Percentiles rank a stretch among this genome's conserved stretches.
Evolutionary conservation across 148 eudicot species (phyloP).

Genomic region (Pharnaceum exiguum): DNA sequence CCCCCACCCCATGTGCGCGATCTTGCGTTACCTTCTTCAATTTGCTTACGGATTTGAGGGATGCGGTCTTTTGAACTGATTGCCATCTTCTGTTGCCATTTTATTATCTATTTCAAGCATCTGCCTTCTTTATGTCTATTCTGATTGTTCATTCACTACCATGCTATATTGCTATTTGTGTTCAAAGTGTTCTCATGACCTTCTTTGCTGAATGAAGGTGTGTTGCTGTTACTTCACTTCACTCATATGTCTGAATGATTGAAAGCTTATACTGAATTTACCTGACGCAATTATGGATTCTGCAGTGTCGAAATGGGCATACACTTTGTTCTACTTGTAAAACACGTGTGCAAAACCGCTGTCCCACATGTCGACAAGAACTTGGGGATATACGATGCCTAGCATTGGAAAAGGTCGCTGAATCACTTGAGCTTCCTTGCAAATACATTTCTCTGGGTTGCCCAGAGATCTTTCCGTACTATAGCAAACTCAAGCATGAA

Average conservation of each 20-base stretch:
- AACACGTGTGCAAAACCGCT: slow-evolving; percentile 74
- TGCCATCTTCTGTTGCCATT: too few species aligned
- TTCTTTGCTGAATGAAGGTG: background rate
- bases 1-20: too few species aligned
- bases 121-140: too few species aligned
- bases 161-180: too few species aligned
- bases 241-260: background rate
- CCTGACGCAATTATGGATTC: slow-evolving; percentile 5
- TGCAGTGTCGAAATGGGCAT: slow-evolving; percentile 86
- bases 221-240: background rate
- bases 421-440: slow-evolving; percentile 87
- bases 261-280: background rate
- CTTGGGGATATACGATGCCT: slow-evolving; percentile 86
- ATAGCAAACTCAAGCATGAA: slow-evolving; percentile 81
- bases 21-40: too few species aligned
- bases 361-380: slow-evolving; percentile 84
- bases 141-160: too few species aligned
- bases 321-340: slow-evolving; percentile 85
- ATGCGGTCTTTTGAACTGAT: too few species aligned
- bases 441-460: slow-evolving; percentile 68
- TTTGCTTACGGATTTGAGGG: too few species aligned
- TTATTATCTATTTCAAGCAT: too few species aligned
- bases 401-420: slow-evolving; percentile 81
- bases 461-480: slow-evolving; percentile 80
- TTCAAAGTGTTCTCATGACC: too few species aligned